phyloP scores from a whole-genome alignment of 352 stramenopile genomes.

The Blastocystis sp. region DNA sequence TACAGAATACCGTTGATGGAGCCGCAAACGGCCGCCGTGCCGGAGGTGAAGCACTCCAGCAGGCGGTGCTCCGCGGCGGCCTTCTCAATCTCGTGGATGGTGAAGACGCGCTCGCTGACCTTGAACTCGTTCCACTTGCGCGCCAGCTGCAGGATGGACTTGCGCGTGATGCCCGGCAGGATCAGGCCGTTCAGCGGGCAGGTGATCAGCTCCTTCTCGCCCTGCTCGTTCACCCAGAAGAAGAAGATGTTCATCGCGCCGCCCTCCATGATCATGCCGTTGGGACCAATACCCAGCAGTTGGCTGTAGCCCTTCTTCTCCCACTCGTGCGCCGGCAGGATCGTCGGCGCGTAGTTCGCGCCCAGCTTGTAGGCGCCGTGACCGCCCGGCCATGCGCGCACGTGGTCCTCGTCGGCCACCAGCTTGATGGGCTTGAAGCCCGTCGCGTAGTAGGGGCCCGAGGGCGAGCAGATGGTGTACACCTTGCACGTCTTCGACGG shows the following conservation, averaged over 20 bases:
- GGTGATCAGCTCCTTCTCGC: conserved; percentile 89
- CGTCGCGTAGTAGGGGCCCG: conserved; percentile 94
- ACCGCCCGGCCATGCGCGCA: conserved; percentile 91
- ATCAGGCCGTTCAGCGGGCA: conserved; percentile 91
- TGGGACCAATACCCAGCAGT: conserved; percentile 33
- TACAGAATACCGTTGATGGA: conserved; percentile 90
- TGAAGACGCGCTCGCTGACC: conserved; percentile 87
- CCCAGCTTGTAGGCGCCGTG: conserved; percentile 88
- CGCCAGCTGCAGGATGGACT: conserved; percentile 88
- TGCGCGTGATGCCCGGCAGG: conserved; percentile 90
- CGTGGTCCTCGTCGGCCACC: conserved; percentile 84
- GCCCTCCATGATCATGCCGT: conserved; percentile 77
- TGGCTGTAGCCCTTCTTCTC: conserved; percentile 69
- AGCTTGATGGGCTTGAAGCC: conserved; percentile 86
- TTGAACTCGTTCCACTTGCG: conserved; percentile 87
- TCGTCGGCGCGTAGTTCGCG: conserved; percentile 73
- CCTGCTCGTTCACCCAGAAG: conserved; percentile 86
- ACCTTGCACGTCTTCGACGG: conserved; percentile 70
- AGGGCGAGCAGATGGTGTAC: conserved; percentile 86
- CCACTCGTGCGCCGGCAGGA: conserved; percentile 57
- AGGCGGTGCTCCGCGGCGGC: conserved; percentile 84
- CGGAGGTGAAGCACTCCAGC: conserved; percentile 90
- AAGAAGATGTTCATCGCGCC: conserved; percentile 98
- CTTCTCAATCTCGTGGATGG: conserved; percentile 88
- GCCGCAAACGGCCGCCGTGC: conserved; percentile 89